Base-by-base conservation (phyloP, 257 asterid genomes). In the Penstemon newberryi region DNA sequence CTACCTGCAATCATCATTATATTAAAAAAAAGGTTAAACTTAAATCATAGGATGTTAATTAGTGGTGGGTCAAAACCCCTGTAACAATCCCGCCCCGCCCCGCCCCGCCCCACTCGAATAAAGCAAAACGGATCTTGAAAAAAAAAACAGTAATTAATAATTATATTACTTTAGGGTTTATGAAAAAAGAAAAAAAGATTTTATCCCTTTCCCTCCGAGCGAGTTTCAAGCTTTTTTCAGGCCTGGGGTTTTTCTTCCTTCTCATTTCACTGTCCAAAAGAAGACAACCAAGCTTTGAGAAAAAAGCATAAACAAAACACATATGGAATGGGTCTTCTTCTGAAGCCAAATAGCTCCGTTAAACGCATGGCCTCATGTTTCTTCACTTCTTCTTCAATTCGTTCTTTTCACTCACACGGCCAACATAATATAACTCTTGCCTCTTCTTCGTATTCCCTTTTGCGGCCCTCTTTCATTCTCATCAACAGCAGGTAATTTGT, bases 291-390 rank as follows among this genome's bases (percentile, higher is more conserved):
- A 57, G 33, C 4, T n/a, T 40, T 55, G 69, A 69, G 43, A 55
- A 67, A 13, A 63, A 73, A 56, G 7, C 65, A 3, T 6, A 12
- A 39, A 18, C 40, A 6, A 6, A 6, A 55, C 65, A n/a, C 73
- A 45, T 66, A 70, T 79, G 81, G 33, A 81, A 84, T 81, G 89
- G 89, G 86, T 76, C 73, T 72, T 67, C 83, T 74, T n/a, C 66
- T 84, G 65, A 84, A 79, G 83, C 84, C 85, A 36, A 77, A 50
- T 58, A 69, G 66, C 58, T 72, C 84, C 38, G 65, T 69, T 56
- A 84, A 81, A 77, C 80, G 83, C 55, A 84, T 84, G 89, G 85
- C 86, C 63, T 75, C 80, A 71, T 80, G 84, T 63, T 66, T 84
- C 49, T 55, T 73, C 59, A 42, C 71, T 36, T 65, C 73, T 61